Base-by-base conservation (phyloP, 768 basidiomycete genomes). In the Punctularia strigosozonata region DNA sequence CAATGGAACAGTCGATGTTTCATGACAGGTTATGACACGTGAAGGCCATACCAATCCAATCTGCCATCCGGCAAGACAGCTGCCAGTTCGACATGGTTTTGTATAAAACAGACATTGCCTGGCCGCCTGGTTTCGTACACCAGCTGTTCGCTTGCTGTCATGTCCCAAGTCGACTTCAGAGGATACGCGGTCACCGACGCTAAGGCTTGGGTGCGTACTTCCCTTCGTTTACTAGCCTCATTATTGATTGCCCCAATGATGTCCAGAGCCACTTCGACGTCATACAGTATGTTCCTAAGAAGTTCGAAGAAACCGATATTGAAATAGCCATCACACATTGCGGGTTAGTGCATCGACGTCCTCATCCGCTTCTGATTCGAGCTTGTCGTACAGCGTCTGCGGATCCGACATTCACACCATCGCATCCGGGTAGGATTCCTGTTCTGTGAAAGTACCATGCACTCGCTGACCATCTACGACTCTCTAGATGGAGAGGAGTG, bases 301-400 rank as follows among this genome's bases (percentile, higher is more conserved):
- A 52, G 6, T 62, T 63, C 42, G 63, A 62, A 3, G 66, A 73
- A 19, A 61, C 66, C 45, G 76, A 80, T 46, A 58, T 79, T 36
- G 75, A 77, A 38, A 64, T 73, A 40, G 61, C 65, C 38, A 69
- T 72, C 41, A 64, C 66, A 15, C 68, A 60, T 46, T 72, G 58
- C 46, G 55, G 56, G 26, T 41, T 19, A 22, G 40, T n/a, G 14
- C 21, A 17, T 20, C 21, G 17, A 10, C 3, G 13, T 37, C 22
- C n/a, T 37, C 33, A 13, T n/a, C 13, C 22, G 34, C 15, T 15
- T 37, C 4, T 7, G 14, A 8, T 31, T 32, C 6, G 12, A 6
- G n/a, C 7, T n/a, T 8, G 10, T 15, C 15, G 26, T 28, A 15
- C 26, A 28, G 64, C 19, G 68, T 72, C 14, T 75, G 74, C 42